phyloP scores from a whole-genome alignment of 768 basidiomycete genomes.

The Sarcodon sp. region DNA sequence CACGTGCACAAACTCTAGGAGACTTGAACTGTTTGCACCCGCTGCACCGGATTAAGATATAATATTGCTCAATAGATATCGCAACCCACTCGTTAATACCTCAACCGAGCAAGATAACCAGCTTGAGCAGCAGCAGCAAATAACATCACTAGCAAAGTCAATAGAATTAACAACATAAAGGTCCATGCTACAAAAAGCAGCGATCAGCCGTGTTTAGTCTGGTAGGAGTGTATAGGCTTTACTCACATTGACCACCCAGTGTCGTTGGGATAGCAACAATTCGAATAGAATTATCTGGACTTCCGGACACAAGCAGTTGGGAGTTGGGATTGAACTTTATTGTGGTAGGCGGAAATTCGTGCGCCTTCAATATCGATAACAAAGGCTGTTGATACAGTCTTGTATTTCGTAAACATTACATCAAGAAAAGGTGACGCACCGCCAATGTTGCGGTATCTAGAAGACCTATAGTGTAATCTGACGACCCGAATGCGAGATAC shows the following conservation, averaged over 20 bases:
- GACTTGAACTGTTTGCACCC: too few relatives aligned
- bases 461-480: conserved; percentile 76
- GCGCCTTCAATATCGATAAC: conserved; percentile 80
- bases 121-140: conserved; percentile 16
- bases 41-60: too few relatives aligned
- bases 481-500: conserved; percentile 75
- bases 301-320: conserved; percentile 75
- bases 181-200: conserved; percentile 14
- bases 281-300: conserved; percentile 81
- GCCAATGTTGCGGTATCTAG: conserved; percentile 67
- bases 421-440: conserved; percentile 31
- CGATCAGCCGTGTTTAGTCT: background rate
- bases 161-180: conserved; percentile 14
- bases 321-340: conserved; percentile 80
- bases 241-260: conserved; percentile 41
- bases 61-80: too few relatives aligned
- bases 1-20: too few relatives aligned
- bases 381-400: conserved; percentile 45
- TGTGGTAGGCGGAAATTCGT: conserved; percentile 89
- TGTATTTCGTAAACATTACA: background rate
- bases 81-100: too few relatives aligned
- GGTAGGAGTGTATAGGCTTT: background rate
- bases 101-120: too few relatives aligned
- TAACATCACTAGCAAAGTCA: conserved; percentile 16
- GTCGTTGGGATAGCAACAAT: conserved; percentile 60